Percentiles rank a stretch among this genome's conserved stretches.
Conservation (phyloP, 139 green algal genomes). For the Chlamydomonas urium region DNA sequence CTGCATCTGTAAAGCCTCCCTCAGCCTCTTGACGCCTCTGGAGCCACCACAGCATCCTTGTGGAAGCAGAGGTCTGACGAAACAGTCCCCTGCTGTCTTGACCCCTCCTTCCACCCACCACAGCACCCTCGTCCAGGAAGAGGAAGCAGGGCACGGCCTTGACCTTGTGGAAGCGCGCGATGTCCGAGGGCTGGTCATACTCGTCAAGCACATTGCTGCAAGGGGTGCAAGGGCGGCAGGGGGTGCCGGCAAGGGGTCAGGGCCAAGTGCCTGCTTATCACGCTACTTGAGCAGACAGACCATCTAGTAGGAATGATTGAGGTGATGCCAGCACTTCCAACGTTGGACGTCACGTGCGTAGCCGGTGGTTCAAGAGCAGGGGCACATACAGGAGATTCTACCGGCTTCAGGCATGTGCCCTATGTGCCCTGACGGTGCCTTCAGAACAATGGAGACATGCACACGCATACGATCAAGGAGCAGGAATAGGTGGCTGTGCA, state of each 20-base stretch:
- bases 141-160: slow-evolving; percentile 17
- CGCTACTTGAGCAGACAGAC: background rate
- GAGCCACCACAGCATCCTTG: no score
- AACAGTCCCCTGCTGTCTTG: no score
- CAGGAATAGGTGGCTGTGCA: no score
- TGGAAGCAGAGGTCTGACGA: no score
- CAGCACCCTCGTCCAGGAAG: slow-evolving; percentile 20
- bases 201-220: slow-evolving; percentile 4
- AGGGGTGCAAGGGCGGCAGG: no score
- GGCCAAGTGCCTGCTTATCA: background rate
- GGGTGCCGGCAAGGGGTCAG: background rate
- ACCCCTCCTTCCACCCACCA: slow-evolving; percentile 14
- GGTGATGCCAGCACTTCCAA: background rate
- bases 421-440: background rate
- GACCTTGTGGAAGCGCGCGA: slow-evolving; percentile 11
- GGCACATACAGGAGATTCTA: background rate
- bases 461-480: no score
- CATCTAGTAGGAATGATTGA: background rate
- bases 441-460: no score
- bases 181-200: slow-evolving; percentile 17
- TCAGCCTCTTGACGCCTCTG: no score
- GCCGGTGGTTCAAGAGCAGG: background rate
- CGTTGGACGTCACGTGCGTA: background rate
- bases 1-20: no score
- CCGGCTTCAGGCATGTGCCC: background rate